Base-by-base conservation (phyloP, 2,329 filamentous ascomycete species). In the Phialophora macrospora region DNA sequence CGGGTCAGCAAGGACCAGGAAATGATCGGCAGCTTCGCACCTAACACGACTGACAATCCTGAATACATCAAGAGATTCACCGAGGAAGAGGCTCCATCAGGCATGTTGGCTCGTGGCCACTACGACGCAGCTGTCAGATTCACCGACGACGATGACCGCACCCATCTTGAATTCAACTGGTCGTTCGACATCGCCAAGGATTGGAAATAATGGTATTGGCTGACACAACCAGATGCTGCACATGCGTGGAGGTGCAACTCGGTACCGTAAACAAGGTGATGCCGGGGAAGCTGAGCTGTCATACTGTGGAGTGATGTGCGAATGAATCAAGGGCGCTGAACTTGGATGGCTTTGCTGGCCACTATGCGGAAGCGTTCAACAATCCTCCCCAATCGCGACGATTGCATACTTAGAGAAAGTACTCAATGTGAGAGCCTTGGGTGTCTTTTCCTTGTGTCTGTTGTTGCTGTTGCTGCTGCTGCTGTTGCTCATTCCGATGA, bases 1-100 rank as follows among this genome's bases (percentile, higher is more conserved):
- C 87, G 87, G 66, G 87, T 94, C 68, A 91, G 90, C 83, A 99
- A 97, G 87, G 90, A 95, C 75, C 91, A 96, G 74, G 94, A 98
- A 83, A 99, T 99, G 95, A 90, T 99, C 85, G 93, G 95, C 80
- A 96, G 92, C 74, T 99, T 94, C 76, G 90, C 92, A 62, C 95
- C 95, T 71, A 97, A 90, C 83, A 98, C 94, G 20, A 90, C 92
- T 69, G 90, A 92, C 80, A 92, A 91, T 80, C 88, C 90, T 9
- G 79, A 89, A 69, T 96, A 98, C 80, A 88, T 88, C 79, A 98
- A 98, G 86, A 90, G 90, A 77, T 98, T 73, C 55, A 48, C 66
- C n/a, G 86, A 93, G 74, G 94, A 98, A 78, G 93, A 96, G 71
- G 95, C 95, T 20, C 95, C 95, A 17, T 89, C 89, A 20, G 94